Base-by-base conservation (phyloP, 306 rosid species). In the Canavalia ensiformis region DNA sequence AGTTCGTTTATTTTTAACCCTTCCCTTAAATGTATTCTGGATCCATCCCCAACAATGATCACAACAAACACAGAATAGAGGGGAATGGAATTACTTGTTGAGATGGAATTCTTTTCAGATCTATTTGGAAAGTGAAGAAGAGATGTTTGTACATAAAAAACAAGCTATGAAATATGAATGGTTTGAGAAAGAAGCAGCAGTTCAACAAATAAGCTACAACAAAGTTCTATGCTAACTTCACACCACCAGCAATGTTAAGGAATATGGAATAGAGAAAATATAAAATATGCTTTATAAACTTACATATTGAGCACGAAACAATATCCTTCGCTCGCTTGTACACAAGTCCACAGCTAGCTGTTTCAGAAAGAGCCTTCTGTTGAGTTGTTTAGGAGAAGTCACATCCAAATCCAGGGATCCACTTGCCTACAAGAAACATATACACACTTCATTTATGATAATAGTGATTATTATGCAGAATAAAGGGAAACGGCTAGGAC, bases 381-480 rank as follows among this genome's bases (percentile, higher is more conserved):
- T 95, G 72, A 93, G 96, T 83, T 88, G 97, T 86, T 93, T 93
- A 1, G 99, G 99, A 67, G 96, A 95, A 45, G 99, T 89, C 82
- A 95, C 91, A 31, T 95, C 98, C 82, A 95, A 87, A 85, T 95
- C 97, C 86, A 93, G 89, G 35, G 99, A 84, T 84, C 99, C 99
- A 90, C 99, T 93, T 82, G 74, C 93, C 99, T 93, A 89, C 74
- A 28, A 84, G 76, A 77, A 80, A 71, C 64, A 49, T 57, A 63
- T 9, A 5, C 70, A 50, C n/a, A 65, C 18, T 63, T 75, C 70
- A 60, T 74, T 44, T 7, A 57, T 66, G 45, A 73, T 57, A 77
- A 4, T 3, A 67, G 13, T 46, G 31, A 54, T 42, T 66, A 42
- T n/a, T 33, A 56, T 65, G 50, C 78, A 59, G 62, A 52, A 31